Evolutionary conservation across 768 basidiomycete species (phyloP).

Genomic region (Tulasnella sp.): DNA sequence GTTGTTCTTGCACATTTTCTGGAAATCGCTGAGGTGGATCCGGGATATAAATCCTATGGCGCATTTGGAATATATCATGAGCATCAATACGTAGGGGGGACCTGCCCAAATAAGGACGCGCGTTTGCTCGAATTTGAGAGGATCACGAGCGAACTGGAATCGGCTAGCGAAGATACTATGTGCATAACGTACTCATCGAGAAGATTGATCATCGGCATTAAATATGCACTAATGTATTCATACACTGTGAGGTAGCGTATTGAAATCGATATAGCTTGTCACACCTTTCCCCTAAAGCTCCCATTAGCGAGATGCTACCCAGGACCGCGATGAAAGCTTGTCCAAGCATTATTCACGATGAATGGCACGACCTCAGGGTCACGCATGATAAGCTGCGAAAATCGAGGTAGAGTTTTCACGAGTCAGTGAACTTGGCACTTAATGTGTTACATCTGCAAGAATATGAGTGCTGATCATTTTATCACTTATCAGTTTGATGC

Average conservation of each 20-base stretch:
- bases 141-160: not conserved
- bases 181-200: slow-evolving; percentile 21
- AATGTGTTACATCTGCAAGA: too few species aligned
- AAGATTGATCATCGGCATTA: slow-evolving; percentile 24
- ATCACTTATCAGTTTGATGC: not conserved
- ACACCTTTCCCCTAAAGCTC: slow-evolving; percentile 24
- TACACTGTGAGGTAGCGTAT: too few species aligned
- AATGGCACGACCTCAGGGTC: slow-evolving; percentile 12
- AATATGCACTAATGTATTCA: slow-evolving; percentile 23
- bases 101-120: slow-evolving; percentile 25
- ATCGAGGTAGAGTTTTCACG: too few species aligned
- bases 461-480: not conserved
- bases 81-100: not conserved
- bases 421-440: too few species aligned
- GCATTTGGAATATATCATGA: too few species aligned
- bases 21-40: slow-evolving; percentile 16
- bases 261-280: too few species aligned
- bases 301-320: slow-evolving; percentile 21
- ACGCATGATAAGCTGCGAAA: slow-evolving; percentile 7
- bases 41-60: slow-evolving; percentile 19
- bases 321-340: slow-evolving; percentile 13
- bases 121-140: slow-evolving; percentile 23
- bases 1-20: slow-evolving; percentile 19
- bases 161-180: too few species aligned
- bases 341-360: slow-evolving; percentile 11